Evolutionary conservation across 2,329 filamentous ascomycete genomes (phyloP).

Genomic region (Fonsecaea nubica): DNA sequence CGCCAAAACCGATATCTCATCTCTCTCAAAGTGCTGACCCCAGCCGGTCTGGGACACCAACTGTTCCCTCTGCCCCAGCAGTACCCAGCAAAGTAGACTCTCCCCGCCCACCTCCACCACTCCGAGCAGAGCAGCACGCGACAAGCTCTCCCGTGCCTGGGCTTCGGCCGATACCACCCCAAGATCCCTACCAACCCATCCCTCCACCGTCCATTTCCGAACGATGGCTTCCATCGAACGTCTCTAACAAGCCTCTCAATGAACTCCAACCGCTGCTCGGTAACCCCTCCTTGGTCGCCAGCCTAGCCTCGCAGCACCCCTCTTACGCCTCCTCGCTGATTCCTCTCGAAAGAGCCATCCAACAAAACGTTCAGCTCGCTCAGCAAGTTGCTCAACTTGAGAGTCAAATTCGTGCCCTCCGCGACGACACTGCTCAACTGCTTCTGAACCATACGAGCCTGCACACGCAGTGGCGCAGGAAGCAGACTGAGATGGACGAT

Average conservation of each 20-base stretch:
- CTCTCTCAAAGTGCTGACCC: constrained; percentile 26
- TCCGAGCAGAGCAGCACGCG: constrained; percentile 45
- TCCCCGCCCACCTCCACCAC: constrained; percentile 43
- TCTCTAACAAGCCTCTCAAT: constrained; percentile 35
- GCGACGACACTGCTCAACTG: constrained; percentile 76
- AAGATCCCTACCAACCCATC: constrained; percentile 40
- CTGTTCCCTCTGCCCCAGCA: constrained; percentile 42
- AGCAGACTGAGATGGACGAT: constrained; percentile 86
- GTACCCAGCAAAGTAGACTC: constrained; percentile 48
- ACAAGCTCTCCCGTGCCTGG: constrained; percentile 33
- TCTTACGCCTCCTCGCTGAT: constrained; percentile 71
- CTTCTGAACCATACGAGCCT: constrained; percentile 83
- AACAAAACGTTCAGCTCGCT: constrained; percentile 75
- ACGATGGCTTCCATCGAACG: constrained; percentile 32
- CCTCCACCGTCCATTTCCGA: constrained; percentile 32
- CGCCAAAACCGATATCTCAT: constrained; percentile 35
- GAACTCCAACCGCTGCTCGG: constrained; percentile 79
- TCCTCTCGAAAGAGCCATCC: constrained; percentile 68
- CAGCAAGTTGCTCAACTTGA: constrained; percentile 51
- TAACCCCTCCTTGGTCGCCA: constrained; percentile 70
- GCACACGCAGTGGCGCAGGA: constrained; percentile 89
- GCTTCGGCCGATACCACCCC: constrained; percentile 35
- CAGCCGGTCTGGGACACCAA: constrained; percentile 29
- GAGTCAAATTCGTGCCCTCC: constrained; percentile 58
- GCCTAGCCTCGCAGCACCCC: constrained; percentile 78